These are phyloP conservation scores for Candida krabiensis DNA, from an alignment of 805 yeast species.

Conservation along the genomic window DNA sequence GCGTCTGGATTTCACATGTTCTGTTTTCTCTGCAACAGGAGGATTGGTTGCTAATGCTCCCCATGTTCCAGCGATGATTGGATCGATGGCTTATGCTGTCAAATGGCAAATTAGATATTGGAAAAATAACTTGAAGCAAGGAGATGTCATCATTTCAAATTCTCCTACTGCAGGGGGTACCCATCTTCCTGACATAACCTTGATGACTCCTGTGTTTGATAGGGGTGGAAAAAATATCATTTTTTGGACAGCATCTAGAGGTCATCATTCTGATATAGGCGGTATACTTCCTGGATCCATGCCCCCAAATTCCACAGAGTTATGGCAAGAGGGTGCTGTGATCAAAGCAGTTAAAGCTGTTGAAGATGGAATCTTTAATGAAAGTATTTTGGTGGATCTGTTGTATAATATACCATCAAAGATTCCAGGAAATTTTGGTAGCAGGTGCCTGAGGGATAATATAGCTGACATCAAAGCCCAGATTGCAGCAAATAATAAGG, in stretches of 20 bases:
- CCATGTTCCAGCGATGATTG: constrained; percentile 47
- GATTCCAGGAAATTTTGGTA: constrained; percentile 54
- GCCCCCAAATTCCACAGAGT: constrained; percentile 53
- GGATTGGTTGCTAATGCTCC: constrained; percentile 30
- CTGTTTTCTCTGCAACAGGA: constrained; percentile 47
- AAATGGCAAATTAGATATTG: constrained; percentile 38
- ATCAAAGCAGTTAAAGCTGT: constrained; percentile 54
- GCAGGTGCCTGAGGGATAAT: constrained; percentile 54
- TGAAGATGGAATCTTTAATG: constrained; percentile 49
- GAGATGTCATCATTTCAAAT: constrained; percentile 45
- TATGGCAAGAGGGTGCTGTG: constrained; percentile 57
- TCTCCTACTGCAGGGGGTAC: constrained; percentile 48
- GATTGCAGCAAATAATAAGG: constrained; percentile 52
- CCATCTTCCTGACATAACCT: constrained; percentile 53
- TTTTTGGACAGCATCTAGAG: constrained; percentile 58
- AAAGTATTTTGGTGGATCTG: constrained; percentile 45
- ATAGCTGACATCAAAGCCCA: constrained; percentile 50
- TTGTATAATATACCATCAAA: constrained; percentile 50
- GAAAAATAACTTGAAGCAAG: constrained; percentile 38
- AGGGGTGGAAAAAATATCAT: constrained; percentile 54
- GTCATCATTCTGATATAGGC: constrained; percentile 65
- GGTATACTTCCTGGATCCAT: constrained; percentile 58
- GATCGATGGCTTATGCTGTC: constrained; percentile 45
- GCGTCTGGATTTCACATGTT: constrained; percentile 49
- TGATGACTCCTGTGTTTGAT: constrained; percentile 55